Evolutionary conservation across 805 yeast genomes (phyloP).

Genomic region (Zygosaccharomyces bisporus): DNA sequence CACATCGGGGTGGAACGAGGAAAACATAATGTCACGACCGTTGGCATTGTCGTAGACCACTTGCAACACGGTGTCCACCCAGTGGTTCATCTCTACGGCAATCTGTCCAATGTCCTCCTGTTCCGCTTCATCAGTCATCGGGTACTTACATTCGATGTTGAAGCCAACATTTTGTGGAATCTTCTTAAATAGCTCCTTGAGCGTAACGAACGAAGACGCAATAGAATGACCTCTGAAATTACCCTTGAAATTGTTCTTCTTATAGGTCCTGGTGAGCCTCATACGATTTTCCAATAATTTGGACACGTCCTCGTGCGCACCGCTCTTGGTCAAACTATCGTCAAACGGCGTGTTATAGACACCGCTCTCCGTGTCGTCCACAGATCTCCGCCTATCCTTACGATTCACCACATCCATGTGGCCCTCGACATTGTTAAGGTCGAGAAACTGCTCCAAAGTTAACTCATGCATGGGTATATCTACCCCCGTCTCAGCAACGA

Average conservation of each 20-base stretch:
- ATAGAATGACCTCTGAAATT: constrained; percentile 83
- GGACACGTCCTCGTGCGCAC: constrained; percentile 13
- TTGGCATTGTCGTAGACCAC: constrained; percentile 72
- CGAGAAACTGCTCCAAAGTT: constrained; percentile 83
- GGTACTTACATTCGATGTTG: constrained; percentile 91
- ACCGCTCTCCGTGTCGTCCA: constrained; percentile 27
- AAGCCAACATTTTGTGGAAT: constrained; percentile 84
- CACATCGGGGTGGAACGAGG: constrained; percentile 92
- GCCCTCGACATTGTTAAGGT: constrained; percentile 39
- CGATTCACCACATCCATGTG: constrained; percentile 10
- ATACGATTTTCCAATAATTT: constrained; percentile 48
- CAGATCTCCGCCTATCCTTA: constrained; percentile 30
- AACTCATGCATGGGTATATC: constrained; percentile 94
- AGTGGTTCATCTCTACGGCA: constrained; percentile 76
- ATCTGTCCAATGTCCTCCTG: constrained; percentile 82
- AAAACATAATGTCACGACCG: constrained; percentile 83
- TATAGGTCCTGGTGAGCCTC: constrained; percentile 86
- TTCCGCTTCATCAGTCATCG: constrained; percentile 91
- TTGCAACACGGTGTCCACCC: constrained; percentile 82
- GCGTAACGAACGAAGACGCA: constrained; percentile 87
- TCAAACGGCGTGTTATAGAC: constrained; percentile 7
- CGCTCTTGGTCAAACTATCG: constrained; percentile 7
- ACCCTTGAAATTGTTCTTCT: constrained; percentile 85
- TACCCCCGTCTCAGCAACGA: constrained; percentile 92
- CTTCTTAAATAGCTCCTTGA: constrained; percentile 76